Evolutionary conservation across 2,329 filamentous ascomycete genomes (phyloP).

Genomic region (Ramularia endophylla): DNA sequence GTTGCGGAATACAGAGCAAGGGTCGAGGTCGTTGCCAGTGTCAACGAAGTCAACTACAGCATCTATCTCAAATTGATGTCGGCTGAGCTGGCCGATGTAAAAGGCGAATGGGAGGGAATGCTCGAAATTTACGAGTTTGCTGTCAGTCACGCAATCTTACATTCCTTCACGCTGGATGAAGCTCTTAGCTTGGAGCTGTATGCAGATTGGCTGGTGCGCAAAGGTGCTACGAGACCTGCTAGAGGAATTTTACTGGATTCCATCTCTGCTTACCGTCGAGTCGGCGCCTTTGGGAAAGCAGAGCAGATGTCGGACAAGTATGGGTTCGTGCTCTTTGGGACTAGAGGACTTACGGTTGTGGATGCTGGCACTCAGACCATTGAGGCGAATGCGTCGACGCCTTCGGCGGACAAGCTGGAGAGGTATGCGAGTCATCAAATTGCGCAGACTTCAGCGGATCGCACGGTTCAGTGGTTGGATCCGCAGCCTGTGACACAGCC

Average conservation of each 20-base stretch:
- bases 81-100: constrained; percentile 59
- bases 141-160: constrained; percentile 64
- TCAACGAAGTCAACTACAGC: constrained; percentile 66
- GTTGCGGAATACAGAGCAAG: constrained; percentile 53
- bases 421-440: constrained; percentile 38
- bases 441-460: constrained; percentile 38
- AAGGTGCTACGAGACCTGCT: constrained; percentile 61
- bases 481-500: constrained; percentile 35
- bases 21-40: constrained; percentile 58
- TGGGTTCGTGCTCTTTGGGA: constrained; percentile 59
- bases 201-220: constrained; percentile 63
- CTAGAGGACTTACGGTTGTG: constrained; percentile 52
- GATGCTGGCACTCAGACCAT: constrained; percentile 65
- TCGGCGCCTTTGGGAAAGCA: constrained; percentile 65
- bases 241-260: constrained; percentile 63
- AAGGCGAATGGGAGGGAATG: constrained; percentile 43
- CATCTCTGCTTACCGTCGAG: constrained; percentile 60
- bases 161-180: constrained; percentile 64
- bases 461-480: constrained; percentile 46
- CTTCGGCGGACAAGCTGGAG: constrained; percentile 36
- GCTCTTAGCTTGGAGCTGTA: constrained; percentile 68
- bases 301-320: constrained; percentile 63
- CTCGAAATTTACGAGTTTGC: constrained; percentile 63
- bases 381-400: constrained; percentile 47
- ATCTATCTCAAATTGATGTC: constrained; percentile 63